phyloP scores from a whole-genome alignment of 805 yeast species.

The Wickerhamiella kurtzmanii region DNA sequence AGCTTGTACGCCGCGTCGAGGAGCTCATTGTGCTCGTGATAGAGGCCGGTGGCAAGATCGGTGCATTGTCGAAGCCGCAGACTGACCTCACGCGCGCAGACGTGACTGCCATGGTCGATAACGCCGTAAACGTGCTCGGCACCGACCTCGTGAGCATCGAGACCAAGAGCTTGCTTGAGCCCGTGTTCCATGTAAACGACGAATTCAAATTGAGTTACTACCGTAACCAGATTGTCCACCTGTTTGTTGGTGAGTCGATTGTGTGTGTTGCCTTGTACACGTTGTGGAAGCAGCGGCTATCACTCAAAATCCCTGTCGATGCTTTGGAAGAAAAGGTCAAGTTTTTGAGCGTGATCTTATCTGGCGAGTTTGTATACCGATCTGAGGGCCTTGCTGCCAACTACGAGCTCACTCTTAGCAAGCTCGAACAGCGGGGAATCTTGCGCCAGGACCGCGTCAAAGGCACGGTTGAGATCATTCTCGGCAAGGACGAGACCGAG shows the following conservation, averaged over 20 bases:
- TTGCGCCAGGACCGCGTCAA: neutral
- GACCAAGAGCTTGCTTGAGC: conserved; percentile 25
- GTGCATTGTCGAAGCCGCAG: conserved; percentile 23
- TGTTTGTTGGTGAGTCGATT: conserved; percentile 40
- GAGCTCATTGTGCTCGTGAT: conserved; percentile 27
- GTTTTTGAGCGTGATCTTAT: conserved; percentile 27
- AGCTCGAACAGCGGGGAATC: conserved; percentile 9
- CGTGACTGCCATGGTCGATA: conserved; percentile 25
- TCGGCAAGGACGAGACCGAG: conserved; percentile 14
- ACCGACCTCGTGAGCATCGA: conserved; percentile 25
- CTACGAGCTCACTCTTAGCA: conserved; percentile 21
- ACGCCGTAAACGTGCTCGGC: conserved; percentile 30
- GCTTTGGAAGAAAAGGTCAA: conserved; percentile 22
- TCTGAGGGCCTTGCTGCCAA: conserved; percentile 27
- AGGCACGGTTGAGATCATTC: conserved; percentile 11
- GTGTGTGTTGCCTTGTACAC: conserved; percentile 31
- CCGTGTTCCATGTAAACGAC: conserved; percentile 32
- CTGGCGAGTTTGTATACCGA: conserved; percentile 30
- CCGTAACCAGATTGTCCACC: conserved; percentile 43
- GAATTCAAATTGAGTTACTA: conserved; percentile 44
- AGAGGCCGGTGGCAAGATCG: conserved; percentile 29
- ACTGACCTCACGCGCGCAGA: conserved; percentile 16
- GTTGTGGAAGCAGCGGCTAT: conserved; percentile 15
- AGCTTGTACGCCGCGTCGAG: conserved; percentile 25
- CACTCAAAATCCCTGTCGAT: conserved; percentile 16